Evolutionary conservation across 352 stramenopile genomes (phyloP).

Genomic region (Pythium vanterpoolii): DNA sequence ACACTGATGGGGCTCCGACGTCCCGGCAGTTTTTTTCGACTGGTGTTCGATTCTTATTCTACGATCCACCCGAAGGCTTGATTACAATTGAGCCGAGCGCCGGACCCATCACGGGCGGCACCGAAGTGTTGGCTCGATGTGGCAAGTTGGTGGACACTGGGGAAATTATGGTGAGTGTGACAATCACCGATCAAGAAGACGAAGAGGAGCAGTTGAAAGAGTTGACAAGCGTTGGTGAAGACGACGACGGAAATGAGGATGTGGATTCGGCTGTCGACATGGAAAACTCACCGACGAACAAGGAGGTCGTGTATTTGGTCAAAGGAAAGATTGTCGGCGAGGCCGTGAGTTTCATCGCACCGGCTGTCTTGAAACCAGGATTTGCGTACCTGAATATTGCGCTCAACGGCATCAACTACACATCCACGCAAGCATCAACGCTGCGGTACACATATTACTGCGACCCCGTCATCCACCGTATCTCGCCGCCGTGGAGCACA

Average conservation of each 20-base stretch:
- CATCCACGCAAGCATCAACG: conserved; percentile 34
- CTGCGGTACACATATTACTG: conserved; percentile 63
- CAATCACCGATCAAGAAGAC: conserved; percentile 42
- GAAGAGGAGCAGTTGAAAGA: conserved; percentile 5
- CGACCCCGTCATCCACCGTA: conserved; percentile 44
- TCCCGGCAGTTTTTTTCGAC: conserved; percentile 40
- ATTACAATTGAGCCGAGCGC: conserved; percentile 60
- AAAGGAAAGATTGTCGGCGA: conserved; percentile 60
- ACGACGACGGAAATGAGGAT: conserved; percentile 11
- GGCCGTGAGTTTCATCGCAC: conserved; percentile 48
- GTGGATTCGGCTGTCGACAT: conserved; percentile 4
- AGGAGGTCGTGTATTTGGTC: conserved; percentile 26
- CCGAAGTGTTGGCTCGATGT: conserved; percentile 49
- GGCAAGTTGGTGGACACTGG: conserved; percentile 67
- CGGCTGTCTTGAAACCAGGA: conserved; percentile 34
- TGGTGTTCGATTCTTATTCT: conserved; percentile 62
- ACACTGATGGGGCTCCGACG: conserved; percentile 4
- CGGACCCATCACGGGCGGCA: conserved; percentile 50
- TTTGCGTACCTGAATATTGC: conserved; percentile 59
- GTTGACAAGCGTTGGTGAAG: conserved; percentile 11
- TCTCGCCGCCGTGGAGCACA: conserved; percentile 46
- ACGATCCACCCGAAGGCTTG: conserved; percentile 58
- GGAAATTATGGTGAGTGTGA: conserved; percentile 63
- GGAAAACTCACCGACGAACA: background rate
- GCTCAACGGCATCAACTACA: conserved; percentile 79